These are phyloP conservation scores for Paraphoma sp. DNA, from an alignment of 2,329 filamentous ascomycete species.

Conservation along the genomic window DNA sequence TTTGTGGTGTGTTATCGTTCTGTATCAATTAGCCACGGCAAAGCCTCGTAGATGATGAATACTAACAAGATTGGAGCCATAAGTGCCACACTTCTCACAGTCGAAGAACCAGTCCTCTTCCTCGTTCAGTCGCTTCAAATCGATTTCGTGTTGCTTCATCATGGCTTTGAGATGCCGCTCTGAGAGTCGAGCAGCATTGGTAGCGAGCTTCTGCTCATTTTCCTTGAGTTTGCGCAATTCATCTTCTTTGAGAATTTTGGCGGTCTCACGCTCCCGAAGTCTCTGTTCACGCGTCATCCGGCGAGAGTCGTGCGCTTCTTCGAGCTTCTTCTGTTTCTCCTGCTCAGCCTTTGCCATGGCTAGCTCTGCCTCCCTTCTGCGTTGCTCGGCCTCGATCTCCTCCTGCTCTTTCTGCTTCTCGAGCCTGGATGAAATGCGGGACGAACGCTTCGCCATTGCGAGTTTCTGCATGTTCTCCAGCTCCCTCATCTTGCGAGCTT, in stretches of 20 bases:
- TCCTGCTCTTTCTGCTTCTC: conserved; percentile 80
- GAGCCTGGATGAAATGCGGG: conserved; percentile 80
- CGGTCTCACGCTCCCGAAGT: conserved; percentile 82
- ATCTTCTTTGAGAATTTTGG: conserved; percentile 82
- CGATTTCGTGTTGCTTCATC: conserved; percentile 79
- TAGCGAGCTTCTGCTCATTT: conserved; percentile 66
- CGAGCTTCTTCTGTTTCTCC: conserved; percentile 68
- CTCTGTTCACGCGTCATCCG: conserved; percentile 86
- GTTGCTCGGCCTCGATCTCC: conserved; percentile 72
- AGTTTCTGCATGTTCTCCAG: conserved; percentile 82
- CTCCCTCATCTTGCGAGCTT: conserved; percentile 79
- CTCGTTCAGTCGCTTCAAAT: conserved; percentile 72
- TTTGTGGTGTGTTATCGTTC: conserved; percentile 92
- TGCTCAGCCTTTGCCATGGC: conserved; percentile 66
- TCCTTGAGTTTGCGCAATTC: conserved; percentile 81
- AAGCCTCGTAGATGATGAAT: background rate
- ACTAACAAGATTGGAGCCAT: conserved; percentile 77
- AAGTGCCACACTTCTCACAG: conserved; percentile 83
- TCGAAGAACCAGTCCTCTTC: conserved; percentile 93
- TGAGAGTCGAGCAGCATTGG: conserved; percentile 65
- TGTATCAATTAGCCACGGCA: conserved; percentile 35
- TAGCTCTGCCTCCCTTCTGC: conserved; percentile 69
- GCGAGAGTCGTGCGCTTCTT: conserved; percentile 77
- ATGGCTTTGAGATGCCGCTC: conserved; percentile 82
- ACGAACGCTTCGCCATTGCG: conserved; percentile 93